A percentile compares a stretch with the other conserved stretches of the same genome.
These are phyloP conservation scores for Mrakiaceae sp. DNA, from an alignment of 1,284 basidiomycete species.

Conservation along the genomic window DNA sequence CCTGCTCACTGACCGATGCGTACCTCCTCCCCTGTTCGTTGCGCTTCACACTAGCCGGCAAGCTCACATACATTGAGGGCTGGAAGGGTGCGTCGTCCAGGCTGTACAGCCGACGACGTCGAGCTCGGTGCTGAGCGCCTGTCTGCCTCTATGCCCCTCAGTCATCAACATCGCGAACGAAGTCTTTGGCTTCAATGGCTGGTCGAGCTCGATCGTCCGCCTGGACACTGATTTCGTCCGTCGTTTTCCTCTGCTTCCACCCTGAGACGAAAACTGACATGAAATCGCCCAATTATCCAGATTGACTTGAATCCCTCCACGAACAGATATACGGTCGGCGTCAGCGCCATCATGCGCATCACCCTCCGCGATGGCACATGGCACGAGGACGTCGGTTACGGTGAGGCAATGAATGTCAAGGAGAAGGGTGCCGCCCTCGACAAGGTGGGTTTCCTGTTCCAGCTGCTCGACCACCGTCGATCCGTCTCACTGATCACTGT, in stretches of 20 bases:
- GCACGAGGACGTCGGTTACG: slow-evolving; percentile 91
- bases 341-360: slow-evolving; percentile 75
- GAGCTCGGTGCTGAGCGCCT: not conserved
- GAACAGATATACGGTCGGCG: slow-evolving; percentile 45
- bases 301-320: slow-evolving; percentile 49
- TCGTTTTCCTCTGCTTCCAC: slow-evolving; percentile 10
- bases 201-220: slow-evolving; percentile 74
- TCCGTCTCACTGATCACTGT: too few relatives aligned
- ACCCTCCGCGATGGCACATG: slow-evolving; percentile 77
- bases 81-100: slow-evolving; percentile 54
- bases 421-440: slow-evolving; percentile 79
- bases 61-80: slow-evolving; percentile 89
- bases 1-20: not conserved
- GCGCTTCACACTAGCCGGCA: slow-evolving; percentile 42
- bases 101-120: slow-evolving; percentile 18
- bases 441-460: slow-evolving; percentile 51
- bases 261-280: not conserved
- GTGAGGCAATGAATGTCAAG: slow-evolving; percentile 69
- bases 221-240: slow-evolving; percentile 54
- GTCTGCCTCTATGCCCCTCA: slow-evolving; percentile 14
- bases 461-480: not conserved
- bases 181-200: slow-evolving; percentile 96
- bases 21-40: too few relatives aligned
- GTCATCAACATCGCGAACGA: slow-evolving; percentile 94
- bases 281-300: slow-evolving; percentile 17